Percentiles rank a stretch among this genome's conserved stretches.
Evolutionary conservation across 2,329 filamentous ascomycete species (phyloP).

Genomic region (Colletotrichum orchidophilum): DNA sequence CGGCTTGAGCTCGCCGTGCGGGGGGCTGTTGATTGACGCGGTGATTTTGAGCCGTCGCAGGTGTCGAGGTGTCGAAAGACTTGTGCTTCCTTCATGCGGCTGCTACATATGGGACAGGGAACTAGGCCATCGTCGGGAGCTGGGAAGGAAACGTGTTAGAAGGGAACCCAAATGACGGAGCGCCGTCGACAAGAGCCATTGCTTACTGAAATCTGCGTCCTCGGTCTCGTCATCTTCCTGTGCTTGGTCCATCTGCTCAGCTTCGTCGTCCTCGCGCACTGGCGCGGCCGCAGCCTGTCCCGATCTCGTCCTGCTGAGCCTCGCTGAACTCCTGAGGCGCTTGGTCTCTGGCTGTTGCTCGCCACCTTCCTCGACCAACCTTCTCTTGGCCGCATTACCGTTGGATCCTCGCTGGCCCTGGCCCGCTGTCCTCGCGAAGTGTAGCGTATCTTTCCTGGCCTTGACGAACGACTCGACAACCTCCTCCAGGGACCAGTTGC

Average conservation of each 20-base stretch:
- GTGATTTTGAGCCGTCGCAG: slow-evolving; percentile 54
- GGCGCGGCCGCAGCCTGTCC: slow-evolving; percentile 49
- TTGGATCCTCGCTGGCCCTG: slow-evolving; percentile 33
- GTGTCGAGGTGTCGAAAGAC: slow-evolving; percentile 86
- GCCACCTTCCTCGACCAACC: slow-evolving; percentile 47
- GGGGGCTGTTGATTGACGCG: background rate
- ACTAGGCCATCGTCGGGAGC: slow-evolving; percentile 76
- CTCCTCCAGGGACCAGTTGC: slow-evolving; percentile 87
- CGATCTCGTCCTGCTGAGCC: slow-evolving; percentile 54
- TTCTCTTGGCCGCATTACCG: slow-evolving; percentile 60
- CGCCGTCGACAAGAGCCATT: background rate
- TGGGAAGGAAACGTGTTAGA: slow-evolving; percentile 24
- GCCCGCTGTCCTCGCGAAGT: slow-evolving; percentile 65
- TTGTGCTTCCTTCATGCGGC: slow-evolving; percentile 79
- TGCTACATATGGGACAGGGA: slow-evolving; percentile 82
- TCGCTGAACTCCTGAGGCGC: slow-evolving; percentile 61
- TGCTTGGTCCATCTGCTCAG: slow-evolving; percentile 21
- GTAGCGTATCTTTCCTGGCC: slow-evolving; percentile 69
- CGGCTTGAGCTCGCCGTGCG: background rate
- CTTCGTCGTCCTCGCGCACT: slow-evolving; percentile 32
- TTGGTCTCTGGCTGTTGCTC: slow-evolving; percentile 50
- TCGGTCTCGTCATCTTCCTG: slow-evolving; percentile 17
- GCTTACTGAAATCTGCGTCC: slow-evolving; percentile 19
- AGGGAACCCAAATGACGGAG: background rate
- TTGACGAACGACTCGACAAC: slow-evolving; percentile 81